A percentile compares a stretch with the other conserved stretches of the same genome.
phyloP scores from a whole-genome alignment of 768 basidiomycete genomes.

The Fomitopsis serialis region DNA sequence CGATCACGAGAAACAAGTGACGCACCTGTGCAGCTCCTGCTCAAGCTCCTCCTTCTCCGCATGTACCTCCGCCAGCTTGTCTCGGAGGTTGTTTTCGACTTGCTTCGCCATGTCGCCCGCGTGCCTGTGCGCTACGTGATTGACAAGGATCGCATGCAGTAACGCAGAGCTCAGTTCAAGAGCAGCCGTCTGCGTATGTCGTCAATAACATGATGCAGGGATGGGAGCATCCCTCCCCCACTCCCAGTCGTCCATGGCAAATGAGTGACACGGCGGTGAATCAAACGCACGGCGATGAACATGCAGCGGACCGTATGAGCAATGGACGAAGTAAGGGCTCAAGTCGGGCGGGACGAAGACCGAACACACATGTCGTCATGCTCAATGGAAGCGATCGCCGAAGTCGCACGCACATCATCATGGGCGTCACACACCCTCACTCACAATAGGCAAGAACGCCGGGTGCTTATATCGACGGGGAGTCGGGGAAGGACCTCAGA shows the following conservation, averaged over 20 bases:
- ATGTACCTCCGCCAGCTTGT: conserved; percentile 64
- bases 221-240: not conserved
- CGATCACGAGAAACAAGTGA: conserved; percentile 10
- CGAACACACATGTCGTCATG: not conserved
- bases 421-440: not conserved
- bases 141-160: conserved; percentile 77
- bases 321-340: not conserved
- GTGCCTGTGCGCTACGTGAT: conserved; percentile 77
- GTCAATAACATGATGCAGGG: not conserved
- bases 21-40: conserved; percentile 67
- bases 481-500: not conserved
- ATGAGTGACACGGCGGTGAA: too few relatives aligned
- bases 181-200: conserved; percentile 47
- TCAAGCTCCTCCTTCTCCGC: conserved; percentile 54
- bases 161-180: conserved; percentile 74
- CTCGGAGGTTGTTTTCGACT: conserved; percentile 55
- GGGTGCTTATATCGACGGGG: not conserved
- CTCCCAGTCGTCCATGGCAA: not conserved
- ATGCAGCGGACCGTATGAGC: too few relatives aligned
- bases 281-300: too few relatives aligned
- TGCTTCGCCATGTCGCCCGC: conserved; percentile 61
- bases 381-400: not conserved
- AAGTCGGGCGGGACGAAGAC: not conserved
- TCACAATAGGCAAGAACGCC: not conserved
- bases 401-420: not conserved